Base-by-base conservation (phyloP, 768 basidiomycete species). In the Podaxis sp. region DNA sequence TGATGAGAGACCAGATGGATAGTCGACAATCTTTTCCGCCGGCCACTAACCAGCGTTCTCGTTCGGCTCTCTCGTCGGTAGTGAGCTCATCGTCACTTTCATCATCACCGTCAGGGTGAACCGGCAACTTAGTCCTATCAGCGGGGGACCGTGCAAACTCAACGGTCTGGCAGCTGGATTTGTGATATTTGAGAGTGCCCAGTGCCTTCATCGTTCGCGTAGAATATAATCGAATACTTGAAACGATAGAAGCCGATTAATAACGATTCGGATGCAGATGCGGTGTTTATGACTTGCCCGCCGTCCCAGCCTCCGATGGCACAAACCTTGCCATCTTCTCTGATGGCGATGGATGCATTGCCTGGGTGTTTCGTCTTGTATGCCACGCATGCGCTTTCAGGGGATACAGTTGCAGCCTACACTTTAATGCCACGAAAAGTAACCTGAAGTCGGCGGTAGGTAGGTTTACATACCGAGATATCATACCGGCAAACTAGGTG, bases 281-380 rank as follows among this genome's bases (percentile, higher is more conserved):
- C 13, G n/a, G 46, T 33, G 38, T 33, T 15, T 13, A 48, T 40
- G 5, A 76, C 90, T 68, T 66, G 95, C 96, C 81, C 86, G 39
- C 96, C 95, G 65, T 99, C 95, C 96, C 96, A 98, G 0, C 95
- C 94, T 2, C 90, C 96, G 2, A 95, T 79, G 0, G 95, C 95
- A 67, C 95, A 90, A 0, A 98, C 84, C 22, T 83, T 82, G 0
- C 88, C 93, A 66, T 92, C 88, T 39, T 85, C 81, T 4, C 87
- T 85, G 12, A 97, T 85, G 2, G 88, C 83, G n/a, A 98, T 73
- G 6, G 85, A 83, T 0, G 83, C 83, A 69, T 95, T 95, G 2
- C 95, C 95, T 0, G 92, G 86, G 65, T 92, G 81, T 68, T 89
- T 94, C 22, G 87, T 94, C 51, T 68, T 24, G 69, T 71, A 49